Base-by-base conservation (phyloP, 163 green algal species). In the Scenedesmus sp. region DNA sequence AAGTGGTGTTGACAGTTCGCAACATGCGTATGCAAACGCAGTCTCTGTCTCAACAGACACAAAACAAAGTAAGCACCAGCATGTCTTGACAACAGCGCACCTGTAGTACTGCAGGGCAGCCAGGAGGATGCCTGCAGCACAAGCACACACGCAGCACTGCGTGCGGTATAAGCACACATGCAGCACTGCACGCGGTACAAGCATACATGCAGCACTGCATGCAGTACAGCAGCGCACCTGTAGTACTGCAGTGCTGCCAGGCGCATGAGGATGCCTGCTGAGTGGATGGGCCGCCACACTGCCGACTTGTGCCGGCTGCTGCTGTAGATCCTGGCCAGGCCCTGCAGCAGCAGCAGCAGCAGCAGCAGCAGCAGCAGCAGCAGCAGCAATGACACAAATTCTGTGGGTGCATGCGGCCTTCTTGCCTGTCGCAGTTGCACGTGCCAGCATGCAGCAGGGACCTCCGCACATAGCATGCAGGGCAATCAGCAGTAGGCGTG, bases 261-360 rank as follows among this genome's bases (percentile, higher is more conserved):
- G 10, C 62, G 54, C 85, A 89, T 89, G 34, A 89, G 54, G 13
- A 89, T 81, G 34, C 62, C 85, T 18, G 85, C 85, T 52, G 85
- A 82, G 62, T 89, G 85, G 23, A 89, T 82, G 5, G 85, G 85
- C 12, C 85, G 85, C 85, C 85, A 89, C n/a, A 89, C 85, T 62
- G 70, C 73, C 26, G 60, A 64, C 62, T 89, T 89, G 26, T 89
- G 85, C 18, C 73, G 60, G 56, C 57, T 88, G 82, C 46, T 76
- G 2, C 46, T 26, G 56, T 74, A 88, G 18, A 88, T 88, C 23
- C 26, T 55, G 23, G 66, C 66, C 3, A 88, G 20, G 20, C 56
- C 56, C 82, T 88, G 56, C 82, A 56, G 23, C 83, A 88, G 83
- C 83, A 74, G 83, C 83, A 76, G 18, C 60, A 77, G n/a, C 83